Evolutionary conservation across 2,329 filamentous ascomycete species (phyloP), one percentile per base, ranked within the genome.

Genomic region (Sphaceloma murrayae): DNA sequence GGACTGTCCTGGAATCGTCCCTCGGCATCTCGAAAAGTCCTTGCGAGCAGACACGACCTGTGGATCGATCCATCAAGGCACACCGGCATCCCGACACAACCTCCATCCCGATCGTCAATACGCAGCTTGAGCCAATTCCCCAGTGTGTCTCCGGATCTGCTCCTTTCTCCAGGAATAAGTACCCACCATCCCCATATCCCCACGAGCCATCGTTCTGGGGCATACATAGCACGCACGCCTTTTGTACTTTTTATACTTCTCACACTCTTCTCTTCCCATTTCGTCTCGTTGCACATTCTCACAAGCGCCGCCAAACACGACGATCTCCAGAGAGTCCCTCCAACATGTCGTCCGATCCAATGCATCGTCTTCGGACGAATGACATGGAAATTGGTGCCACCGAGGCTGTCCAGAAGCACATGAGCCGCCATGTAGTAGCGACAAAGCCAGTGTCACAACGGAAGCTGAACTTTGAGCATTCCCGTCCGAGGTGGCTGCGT

Each of bases 401-500:
- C 2, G 72, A 76, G 46, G 72, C 68, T 3, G 57, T 74, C 9
- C 64, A 74, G 53, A 59, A 64, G 34, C 72, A 76, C 53, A 59
- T 68, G 34, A 60, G 63, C 5, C 62, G 72, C 14, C 63, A 73
- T 54, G 70, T 75, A 13, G 66, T 75, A 7, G 55, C 66, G 16
- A 51, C 66, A 3, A 69, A 68, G 49, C 67, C 71, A 7, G 66
- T 77, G 6, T 70, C 71, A 3, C 67, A 75, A 52, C 63, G 69
- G 11, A 73, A 67, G 50, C 67, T 77, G 40, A 62, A 72, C 52
- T 75, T 75, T 48, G 74, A 78, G 56, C 65, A 70, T 49, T 47
- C 58, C 2, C 63, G 74, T 38, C 74, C 74, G 8, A 61, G 70
- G 46, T 71, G 69, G 65, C 57, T 77, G 27, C 61, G 74, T 42